phyloP scores from a whole-genome alignment of 176 grass and related monocot species.

The Zizania latifolia region DNA sequence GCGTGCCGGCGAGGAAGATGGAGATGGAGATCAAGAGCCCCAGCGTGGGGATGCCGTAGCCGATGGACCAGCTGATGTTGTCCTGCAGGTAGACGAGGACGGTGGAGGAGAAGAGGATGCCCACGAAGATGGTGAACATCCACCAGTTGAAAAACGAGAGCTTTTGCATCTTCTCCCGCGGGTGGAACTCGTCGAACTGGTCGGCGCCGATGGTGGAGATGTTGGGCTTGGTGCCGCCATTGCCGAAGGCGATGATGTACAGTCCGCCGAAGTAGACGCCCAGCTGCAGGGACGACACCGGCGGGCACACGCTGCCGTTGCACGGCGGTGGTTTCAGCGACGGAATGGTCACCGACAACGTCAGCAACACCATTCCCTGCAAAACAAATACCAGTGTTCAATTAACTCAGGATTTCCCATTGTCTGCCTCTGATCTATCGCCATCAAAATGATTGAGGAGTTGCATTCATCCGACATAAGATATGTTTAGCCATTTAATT shows the following conservation, averaged over 20 bases:
- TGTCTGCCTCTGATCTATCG: too few species aligned
- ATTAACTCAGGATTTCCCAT: too few species aligned
- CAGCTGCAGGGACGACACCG: conserved; percentile 21
- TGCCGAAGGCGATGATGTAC: conserved; percentile 35
- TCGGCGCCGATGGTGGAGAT: conserved; percentile 50
- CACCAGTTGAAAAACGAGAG: conserved; percentile 57
- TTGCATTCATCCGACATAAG: too few species aligned
- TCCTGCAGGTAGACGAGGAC: conserved; percentile 54
- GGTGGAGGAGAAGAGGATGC: conserved; percentile 36
- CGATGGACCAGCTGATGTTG: conserved; percentile 49
- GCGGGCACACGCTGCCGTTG: not conserved
- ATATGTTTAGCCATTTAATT: too few species aligned
- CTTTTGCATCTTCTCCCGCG: conserved; percentile 30
- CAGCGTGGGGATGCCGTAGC: conserved; percentile 45
- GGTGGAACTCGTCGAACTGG: conserved; percentile 47
- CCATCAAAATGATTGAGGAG: too few species aligned
- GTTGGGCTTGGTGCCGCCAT: conserved; percentile 41
- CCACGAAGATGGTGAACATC: conserved; percentile 48
- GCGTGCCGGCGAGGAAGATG: conserved; percentile 45
- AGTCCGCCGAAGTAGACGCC: conserved; percentile 40
- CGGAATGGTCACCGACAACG: conserved; percentile 21
- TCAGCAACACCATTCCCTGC: conserved; percentile 42
- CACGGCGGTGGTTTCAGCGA: conserved; percentile 30
- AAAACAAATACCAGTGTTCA: not conserved
- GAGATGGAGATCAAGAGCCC: conserved; percentile 37